These are phyloP conservation scores for Rhodamnia argentea DNA, from an alignment of 345 rosid genomes.

Conservation along the genomic window DNA sequence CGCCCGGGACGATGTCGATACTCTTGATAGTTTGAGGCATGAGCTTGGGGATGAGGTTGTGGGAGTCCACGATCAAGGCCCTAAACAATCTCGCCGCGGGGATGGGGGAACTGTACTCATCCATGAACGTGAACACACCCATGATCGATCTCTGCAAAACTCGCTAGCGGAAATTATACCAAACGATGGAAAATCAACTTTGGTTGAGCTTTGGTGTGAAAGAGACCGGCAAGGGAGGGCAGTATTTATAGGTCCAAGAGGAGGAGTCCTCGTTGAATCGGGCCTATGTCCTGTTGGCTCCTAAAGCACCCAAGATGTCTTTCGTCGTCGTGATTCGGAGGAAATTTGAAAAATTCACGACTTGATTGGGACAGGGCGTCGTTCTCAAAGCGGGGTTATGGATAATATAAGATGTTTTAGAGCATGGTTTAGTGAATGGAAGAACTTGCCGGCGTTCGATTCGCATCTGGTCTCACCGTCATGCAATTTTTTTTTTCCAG, in stretches of 20 bases:
- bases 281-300: background rate
- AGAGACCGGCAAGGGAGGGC: background rate
- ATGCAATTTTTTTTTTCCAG: background rate
- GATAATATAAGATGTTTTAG: background rate
- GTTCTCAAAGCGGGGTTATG: background rate
- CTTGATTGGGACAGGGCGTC: background rate
- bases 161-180: background rate
- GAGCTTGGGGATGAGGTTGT: constrained; percentile 18
- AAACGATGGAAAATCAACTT: background rate
- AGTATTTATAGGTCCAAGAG: background rate
- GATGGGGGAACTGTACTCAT: constrained; percentile 9
- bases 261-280: background rate
- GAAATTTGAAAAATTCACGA: background rate
- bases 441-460: background rate
- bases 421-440: background rate
- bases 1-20: constrained; percentile 15
- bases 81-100: constrained; percentile 20
- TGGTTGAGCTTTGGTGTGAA: background rate
- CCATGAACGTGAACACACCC: constrained; percentile 13
- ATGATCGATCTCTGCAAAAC: background rate
- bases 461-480: background rate
- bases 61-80: constrained; percentile 14
- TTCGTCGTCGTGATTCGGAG: background rate
- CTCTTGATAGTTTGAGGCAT: constrained; percentile 22
- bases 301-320: background rate